Conservation (phyloP, 176 grass and related monocot genomes). For the Pontederia crassipes region DNA sequence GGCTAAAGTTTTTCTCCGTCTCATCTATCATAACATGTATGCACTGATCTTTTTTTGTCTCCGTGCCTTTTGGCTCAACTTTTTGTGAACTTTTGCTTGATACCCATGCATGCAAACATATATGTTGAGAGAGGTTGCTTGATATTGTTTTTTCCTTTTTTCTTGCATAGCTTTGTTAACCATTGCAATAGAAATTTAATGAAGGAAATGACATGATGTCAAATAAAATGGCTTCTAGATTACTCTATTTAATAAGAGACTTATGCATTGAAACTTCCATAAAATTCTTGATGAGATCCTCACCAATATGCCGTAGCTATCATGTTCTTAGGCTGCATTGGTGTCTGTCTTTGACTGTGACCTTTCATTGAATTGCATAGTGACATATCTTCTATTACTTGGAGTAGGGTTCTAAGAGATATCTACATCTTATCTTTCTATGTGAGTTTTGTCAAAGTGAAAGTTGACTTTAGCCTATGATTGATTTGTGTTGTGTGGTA, state of each 20-base stretch:
- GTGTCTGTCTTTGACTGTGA: no score
- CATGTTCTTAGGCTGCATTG: no score
- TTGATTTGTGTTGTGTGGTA: not conserved
- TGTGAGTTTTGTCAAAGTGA: not conserved
- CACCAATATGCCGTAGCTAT: no score
- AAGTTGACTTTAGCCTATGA: not conserved
- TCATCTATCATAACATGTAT: conserved; percentile 84
- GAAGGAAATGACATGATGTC: no score
- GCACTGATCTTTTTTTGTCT: conserved; percentile 10
- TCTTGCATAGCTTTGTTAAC: no score
- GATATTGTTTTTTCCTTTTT: no score
- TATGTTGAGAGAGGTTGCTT: not conserved
- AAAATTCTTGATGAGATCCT: not conserved
- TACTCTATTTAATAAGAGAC: not conserved
- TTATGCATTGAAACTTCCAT: not conserved
- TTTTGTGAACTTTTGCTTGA: not conserved
- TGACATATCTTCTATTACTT: no score
- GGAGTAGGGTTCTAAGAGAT: no score
- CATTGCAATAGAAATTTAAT: no score
- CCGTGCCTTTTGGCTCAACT: not conserved
- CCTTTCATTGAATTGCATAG: no score
- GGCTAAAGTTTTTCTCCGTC: conserved; percentile 58
- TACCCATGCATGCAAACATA: not conserved
- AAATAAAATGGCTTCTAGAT: not conserved
- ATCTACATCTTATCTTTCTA: no score